These are phyloP conservation scores for Colletotrichum shisoi DNA, from an alignment of 2,329 filamentous ascomycete genomes.

Conservation along the genomic window DNA sequence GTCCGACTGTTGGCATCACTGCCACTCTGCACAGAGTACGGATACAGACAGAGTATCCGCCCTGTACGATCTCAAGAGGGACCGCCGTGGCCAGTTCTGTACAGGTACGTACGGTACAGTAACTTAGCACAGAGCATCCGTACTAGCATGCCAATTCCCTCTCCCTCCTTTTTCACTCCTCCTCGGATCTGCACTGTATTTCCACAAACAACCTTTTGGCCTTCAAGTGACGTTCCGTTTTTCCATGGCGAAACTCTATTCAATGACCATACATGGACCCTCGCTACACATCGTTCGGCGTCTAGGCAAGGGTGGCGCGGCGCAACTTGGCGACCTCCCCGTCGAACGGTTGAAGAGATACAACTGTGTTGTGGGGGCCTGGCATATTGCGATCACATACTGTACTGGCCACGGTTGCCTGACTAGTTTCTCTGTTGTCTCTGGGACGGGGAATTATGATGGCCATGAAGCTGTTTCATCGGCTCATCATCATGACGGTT, in stretches of 20 bases:
- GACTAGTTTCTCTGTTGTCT: constrained; percentile 8
- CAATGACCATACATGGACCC: constrained; percentile 13
- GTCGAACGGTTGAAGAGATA: background rate
- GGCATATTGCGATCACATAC: constrained; percentile 22
- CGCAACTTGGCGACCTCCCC: constrained; percentile 5
- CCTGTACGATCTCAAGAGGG: no score
- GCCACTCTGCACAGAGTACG: no score
- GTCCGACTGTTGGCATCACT: background rate
- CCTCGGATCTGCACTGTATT: background rate
- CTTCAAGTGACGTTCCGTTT: constrained; percentile 1
- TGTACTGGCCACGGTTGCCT: constrained; percentile 13
- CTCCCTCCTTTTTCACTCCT: background rate
- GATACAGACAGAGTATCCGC: background rate
- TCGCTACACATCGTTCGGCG: constrained; percentile 37
- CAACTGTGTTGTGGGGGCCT: constrained; percentile 20
- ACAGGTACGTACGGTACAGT: no score
- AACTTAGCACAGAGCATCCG: no score
- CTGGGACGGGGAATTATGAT: background rate
- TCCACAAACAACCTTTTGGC: background rate
- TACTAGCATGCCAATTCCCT: background rate
- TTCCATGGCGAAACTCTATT: constrained; percentile 29
- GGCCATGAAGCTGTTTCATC: constrained; percentile 12
- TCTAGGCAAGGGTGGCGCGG: constrained; percentile 37
- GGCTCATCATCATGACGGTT: constrained; percentile 1
- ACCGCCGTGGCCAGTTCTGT: no score